Evolutionary conservation across 345 rosid genomes (phyloP), one percentile per base, ranked within the genome.

Genomic region (Carallia brachiata): DNA sequence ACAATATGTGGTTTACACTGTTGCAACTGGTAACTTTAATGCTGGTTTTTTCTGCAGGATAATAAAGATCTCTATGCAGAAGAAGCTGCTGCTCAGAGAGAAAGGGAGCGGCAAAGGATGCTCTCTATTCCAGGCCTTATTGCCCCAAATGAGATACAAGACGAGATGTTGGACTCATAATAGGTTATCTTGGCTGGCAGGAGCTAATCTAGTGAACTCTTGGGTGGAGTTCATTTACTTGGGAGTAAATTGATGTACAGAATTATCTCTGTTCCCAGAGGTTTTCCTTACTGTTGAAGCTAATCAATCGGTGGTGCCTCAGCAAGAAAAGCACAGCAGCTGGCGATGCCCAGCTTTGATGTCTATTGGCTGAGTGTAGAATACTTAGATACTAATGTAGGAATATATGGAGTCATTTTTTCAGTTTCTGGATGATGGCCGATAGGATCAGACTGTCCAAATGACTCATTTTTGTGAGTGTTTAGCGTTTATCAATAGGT

Each of bases 111-210:
- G 61, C 87, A 79, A 79, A 78, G 95, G 73, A 89, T 89, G 95
- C 87, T 87, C 77, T 81, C 85, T 8, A 87, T 89, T 67, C 95
- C 95, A 0, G 95, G 95, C 74, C 86, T 89, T 30, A 84, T 89
- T 68, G 90, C 90, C 70, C 91, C 95, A 0, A 87, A 81, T 23
- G 95, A 89, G 77, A 84, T 87, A 54, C 90, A 89, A 74, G 95
- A 89, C 40, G 95, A 89, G 81, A 89, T 89, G 94, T 54, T 84
- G 81, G 95, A 89, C 72, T 89, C 88, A 1, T 89, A 89, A 88
- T 62, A 58, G 34, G 75, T 69, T 54, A 53, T 63, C 50, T 69
- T 70, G 52, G 59, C 27, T 23, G 48, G 48, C 64, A n/a, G 70
- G 77, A 59, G 77, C 71, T 73, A 70, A 78, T 75, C 70, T 67